Conservation (phyloP, 78 protist genomes). For the Emiliania huxleyi region DNA sequence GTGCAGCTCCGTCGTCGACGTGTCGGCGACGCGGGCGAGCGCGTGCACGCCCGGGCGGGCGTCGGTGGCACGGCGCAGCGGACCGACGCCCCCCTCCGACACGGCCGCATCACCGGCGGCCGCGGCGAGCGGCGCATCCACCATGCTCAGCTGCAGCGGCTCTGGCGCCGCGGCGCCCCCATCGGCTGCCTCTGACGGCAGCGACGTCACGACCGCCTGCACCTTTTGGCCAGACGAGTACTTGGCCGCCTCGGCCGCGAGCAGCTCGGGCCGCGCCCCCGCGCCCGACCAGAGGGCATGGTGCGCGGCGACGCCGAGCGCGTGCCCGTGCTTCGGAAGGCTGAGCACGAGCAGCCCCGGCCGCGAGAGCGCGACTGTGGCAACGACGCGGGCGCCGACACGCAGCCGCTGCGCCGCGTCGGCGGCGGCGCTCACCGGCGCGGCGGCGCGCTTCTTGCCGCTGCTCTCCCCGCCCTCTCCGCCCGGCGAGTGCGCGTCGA, state of each 20-base stretch:
- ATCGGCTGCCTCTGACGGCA: neutral
- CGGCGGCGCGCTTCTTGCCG: neutral
- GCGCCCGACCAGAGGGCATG: neutral
- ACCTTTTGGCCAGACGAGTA: neutral
- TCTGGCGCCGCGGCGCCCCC: neutral
- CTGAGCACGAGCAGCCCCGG: neutral
- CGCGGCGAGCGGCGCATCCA: neutral
- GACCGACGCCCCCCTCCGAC: neutral
- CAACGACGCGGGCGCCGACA: neutral
- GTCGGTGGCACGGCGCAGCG: neutral
- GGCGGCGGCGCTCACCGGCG: neutral
- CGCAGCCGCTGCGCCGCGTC: neutral
- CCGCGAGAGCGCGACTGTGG: neutral
- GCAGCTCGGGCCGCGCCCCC: neutral
- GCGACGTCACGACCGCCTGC: neutral
- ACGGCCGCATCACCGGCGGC: neutral
- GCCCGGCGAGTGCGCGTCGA: neutral
- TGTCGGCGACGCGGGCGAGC: neutral
- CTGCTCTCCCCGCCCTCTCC: no score
- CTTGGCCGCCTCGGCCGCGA: neutral
- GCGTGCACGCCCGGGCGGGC: neutral
- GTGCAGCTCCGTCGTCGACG: neutral
- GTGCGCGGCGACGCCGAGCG: neutral
- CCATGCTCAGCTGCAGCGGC: neutral
- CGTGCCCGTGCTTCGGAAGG: neutral